These are phyloP conservation scores for Podospora sp. DNA, from an alignment of 495 filamentous ascomycete species.

Conservation along the genomic window DNA sequence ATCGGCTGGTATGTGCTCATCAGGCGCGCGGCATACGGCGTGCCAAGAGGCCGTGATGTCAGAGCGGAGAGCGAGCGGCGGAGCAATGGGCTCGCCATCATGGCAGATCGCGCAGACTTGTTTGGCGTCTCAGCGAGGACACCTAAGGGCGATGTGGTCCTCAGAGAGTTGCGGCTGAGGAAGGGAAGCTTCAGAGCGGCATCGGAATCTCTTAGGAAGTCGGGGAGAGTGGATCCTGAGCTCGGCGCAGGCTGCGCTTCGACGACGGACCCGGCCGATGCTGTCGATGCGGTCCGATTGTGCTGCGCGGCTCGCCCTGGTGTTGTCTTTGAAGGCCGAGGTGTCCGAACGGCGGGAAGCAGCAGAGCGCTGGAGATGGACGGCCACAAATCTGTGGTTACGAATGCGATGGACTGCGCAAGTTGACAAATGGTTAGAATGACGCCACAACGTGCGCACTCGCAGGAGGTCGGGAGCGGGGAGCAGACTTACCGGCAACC, in stretches of 20 bases:
- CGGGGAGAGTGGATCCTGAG: slow-evolving; percentile 40
- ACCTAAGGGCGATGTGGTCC: slow-evolving; percentile 25
- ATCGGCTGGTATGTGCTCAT: slow-evolving; percentile 36
- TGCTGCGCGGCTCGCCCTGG: slow-evolving; percentile 17
- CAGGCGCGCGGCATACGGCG: slow-evolving; percentile 28
- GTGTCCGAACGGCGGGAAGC: slow-evolving; percentile 37
- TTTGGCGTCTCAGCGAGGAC: slow-evolving; percentile 33
- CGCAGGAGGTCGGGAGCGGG: neutral
- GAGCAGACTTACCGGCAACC: slow-evolving; percentile 42
- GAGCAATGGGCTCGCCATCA: slow-evolving; percentile 43
- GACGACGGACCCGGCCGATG: slow-evolving; percentile 7
- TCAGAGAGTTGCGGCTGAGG: slow-evolving; percentile 23
- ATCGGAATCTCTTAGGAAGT: slow-evolving; percentile 43
- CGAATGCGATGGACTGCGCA: slow-evolving; percentile 51
- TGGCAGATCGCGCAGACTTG: slow-evolving; percentile 36
- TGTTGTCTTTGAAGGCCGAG: slow-evolving; percentile 16
- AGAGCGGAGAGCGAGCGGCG: slow-evolving; percentile 32
- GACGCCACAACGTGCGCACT: slow-evolving; percentile 7
- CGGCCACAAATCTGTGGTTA: slow-evolving; percentile 58
- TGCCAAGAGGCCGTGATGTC: slow-evolving; percentile 28
- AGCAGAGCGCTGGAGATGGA: slow-evolving; percentile 53
- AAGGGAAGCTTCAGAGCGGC: slow-evolving; percentile 23
- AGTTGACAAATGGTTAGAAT: slow-evolving; percentile 4
- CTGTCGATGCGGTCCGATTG: slow-evolving; percentile 6
- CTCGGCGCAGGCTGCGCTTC: neutral